Evolutionary conservation across 352 stramenopile species (phyloP), one percentile per base, ranked within the genome.

Genomic region (Pythium apleroticum): DNA sequence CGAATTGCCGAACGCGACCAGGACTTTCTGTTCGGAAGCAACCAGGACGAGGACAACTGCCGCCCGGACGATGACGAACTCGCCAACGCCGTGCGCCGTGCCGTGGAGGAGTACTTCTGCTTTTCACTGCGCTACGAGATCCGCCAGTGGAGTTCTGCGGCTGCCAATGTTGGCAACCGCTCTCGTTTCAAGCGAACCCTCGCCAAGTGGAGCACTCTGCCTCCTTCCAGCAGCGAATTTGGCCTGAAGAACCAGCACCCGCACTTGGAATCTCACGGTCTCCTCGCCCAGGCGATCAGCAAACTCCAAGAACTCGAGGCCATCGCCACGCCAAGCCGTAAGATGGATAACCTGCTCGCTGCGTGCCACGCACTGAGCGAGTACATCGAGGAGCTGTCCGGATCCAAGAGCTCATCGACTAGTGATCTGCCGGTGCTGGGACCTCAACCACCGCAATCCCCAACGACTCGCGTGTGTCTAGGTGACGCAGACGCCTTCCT

Each of bases 401-500:
- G 27, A 35, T 12, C 48, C 31, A 30, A 63, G n/a, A 57, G 39
- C 52, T 46, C 19, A 24, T 55, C 49, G 8, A 39, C 49, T 17
- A 39, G 43, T 52, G n/a, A 52, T 52, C 37, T 52, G 20, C 20
- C 43, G 3, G 43, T 25, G 3, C 14, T 30, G 4, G 43, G 43
- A 52, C 43, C 43, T 7, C 43, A 52, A 17, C 43, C 43, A 4
- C n/a, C 41, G 7, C 49, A 57, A 27, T 69, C 63, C 30, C 63
- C 63, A 8, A 60, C 63, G 6, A 57, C 63, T 30, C 63, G 63
- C 39, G 63, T 69, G 55, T 69, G 63, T 41, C 27, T 78, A 3
- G 61, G 63, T 15, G 61, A 63, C 11, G 75, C 75, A 10, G 73
- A 83, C 58, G 65, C 75, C 20, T 71, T 83, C 27, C 52, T 83